These are phyloP conservation scores for Sclerotinia borealis DNA, from an alignment of 2,329 filamentous ascomycete species.

Conservation along the genomic window DNA sequence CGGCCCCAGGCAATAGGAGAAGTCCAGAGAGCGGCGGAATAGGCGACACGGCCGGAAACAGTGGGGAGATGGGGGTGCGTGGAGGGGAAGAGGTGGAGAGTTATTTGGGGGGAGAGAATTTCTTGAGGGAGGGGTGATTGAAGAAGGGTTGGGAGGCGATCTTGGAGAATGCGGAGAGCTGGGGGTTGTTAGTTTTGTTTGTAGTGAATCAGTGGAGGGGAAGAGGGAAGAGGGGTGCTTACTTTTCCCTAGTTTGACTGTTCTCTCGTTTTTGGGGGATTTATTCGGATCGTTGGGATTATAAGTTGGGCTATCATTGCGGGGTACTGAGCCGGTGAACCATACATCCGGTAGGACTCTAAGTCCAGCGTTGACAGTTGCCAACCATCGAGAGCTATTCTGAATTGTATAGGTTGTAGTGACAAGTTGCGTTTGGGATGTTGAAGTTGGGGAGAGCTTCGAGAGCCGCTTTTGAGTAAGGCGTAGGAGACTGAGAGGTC, in stretches of 20 bases:
- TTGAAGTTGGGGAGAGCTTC: slow-evolving; percentile 12
- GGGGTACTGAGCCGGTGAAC: slow-evolving; percentile 38
- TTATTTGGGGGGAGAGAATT: slow-evolving; percentile 69
- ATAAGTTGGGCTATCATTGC: slow-evolving; percentile 12
- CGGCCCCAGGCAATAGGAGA: slow-evolving; percentile 94
- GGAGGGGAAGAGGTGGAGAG: slow-evolving; percentile 63
- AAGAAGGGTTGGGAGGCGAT: slow-evolving; percentile 60
- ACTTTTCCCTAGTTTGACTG: slow-evolving; percentile 45
- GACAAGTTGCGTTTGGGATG: slow-evolving; percentile 6
- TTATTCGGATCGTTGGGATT: background rate
- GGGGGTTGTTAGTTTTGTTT: slow-evolving; percentile 15
- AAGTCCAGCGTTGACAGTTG: slow-evolving; percentile 24
- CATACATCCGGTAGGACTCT: slow-evolving; percentile 35
- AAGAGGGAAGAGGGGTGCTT: slow-evolving; percentile 14
- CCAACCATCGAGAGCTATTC: slow-evolving; percentile 19
- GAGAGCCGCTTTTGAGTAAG: slow-evolving; percentile 10
- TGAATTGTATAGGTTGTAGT: background rate
- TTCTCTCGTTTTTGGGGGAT: slow-evolving; percentile 47
- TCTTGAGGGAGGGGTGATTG: slow-evolving; percentile 65
- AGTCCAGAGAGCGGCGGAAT: slow-evolving; percentile 91
- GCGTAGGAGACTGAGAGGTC: slow-evolving; percentile 22
- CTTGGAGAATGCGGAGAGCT: slow-evolving; percentile 61
- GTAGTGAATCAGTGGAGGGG: background rate
- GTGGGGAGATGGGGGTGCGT: slow-evolving; percentile 85
- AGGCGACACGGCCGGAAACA: slow-evolving; percentile 86